Base-by-base conservation (phyloP, 2,329 filamentous ascomycete genomes). In the Truncatella angustata region DNA sequence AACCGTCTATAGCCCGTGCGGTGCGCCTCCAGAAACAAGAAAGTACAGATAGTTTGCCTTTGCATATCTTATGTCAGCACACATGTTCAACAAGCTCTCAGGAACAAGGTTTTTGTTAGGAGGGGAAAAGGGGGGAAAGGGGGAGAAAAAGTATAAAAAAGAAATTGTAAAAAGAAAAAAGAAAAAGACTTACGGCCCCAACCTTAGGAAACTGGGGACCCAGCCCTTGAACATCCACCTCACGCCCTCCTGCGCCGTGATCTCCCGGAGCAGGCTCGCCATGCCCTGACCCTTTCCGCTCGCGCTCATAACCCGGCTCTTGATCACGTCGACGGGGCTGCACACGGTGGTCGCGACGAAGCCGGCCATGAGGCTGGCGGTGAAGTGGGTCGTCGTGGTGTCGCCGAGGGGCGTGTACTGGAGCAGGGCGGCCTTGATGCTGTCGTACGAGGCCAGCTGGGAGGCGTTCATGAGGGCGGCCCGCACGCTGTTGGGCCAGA, bases 191-290 rank as follows among this genome's bases (percentile, higher is more conserved):
- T 70, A 84, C 77, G 84, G 84, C 63, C 84, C 84, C 46, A 87
- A 70, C 54, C 84, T 72, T 57, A 86, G 73, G 65, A 87, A 87
- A 60, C 81, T 84, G n/a, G 91, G 91, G 43, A 92, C 84, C 90
- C 90, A 95, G 55, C 91, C 91, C 69, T 90, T 89, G 72, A 95
- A 95, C 80, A 93, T 86, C 91, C 91, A 96, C 40, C 79, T 72
- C 46, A 89, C 68, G 2, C 91, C 91, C 65, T 95, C 89, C 16
- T 80, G 73, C 50, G 75, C 79, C 58, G 85, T 88, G 28, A 92
- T 85, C 40, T 89, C 84, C 37, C 74, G 71, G 50, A 95, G 71
- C 20, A 91, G 68, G 51, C 73, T 74, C 3, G 81, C 57, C 26
- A 94, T 70, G 23, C 80, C 75, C 57, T 80, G 70, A 12, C 43